phyloP scores from a whole-genome alignment of 2,329 filamentous ascomycete species.

The Calonectria pseudoturangicola region DNA sequence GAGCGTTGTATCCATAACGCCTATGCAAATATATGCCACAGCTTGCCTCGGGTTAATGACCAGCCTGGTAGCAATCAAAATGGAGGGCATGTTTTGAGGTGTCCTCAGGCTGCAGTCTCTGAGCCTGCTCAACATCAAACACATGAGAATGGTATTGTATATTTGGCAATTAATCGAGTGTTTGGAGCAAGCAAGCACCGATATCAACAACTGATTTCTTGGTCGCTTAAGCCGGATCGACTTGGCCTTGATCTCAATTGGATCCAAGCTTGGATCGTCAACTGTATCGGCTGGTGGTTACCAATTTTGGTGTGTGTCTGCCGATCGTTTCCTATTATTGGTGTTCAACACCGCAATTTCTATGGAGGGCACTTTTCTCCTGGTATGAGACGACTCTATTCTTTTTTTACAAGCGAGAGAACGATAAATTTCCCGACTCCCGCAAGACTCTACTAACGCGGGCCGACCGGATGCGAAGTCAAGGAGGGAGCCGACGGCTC shows the following conservation, averaged over 20 bases:
- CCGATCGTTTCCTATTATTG: conserved; percentile 8
- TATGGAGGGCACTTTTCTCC: not conserved
- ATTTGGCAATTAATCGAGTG: conserved; percentile 1
- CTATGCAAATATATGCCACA: not conserved
- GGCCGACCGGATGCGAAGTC: conserved; percentile 14
- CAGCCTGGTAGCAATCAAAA: not conserved
- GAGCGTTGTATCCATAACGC: not conserved
- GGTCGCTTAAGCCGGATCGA: conserved; percentile 1
- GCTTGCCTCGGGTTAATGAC: not conserved
- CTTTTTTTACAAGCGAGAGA: not conserved
- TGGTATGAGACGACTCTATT: not conserved
- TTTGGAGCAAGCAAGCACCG: not conserved
- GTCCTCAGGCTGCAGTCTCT: not conserved
- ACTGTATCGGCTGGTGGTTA: conserved; percentile 11
- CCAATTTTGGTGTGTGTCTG: conserved; percentile 8
- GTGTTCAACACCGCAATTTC: not conserved
- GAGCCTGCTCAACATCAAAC: conserved; percentile 1
- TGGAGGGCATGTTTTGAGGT: not conserved
- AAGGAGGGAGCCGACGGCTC: conserved; percentile 26
- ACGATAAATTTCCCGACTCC: conserved; percentile 2
- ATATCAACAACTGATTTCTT: not conserved
- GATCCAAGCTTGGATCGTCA: conserved; percentile 28
- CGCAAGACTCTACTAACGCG: not conserved
- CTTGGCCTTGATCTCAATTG: conserved; percentile 4
- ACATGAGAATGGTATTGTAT: not conserved